phyloP scores from a whole-genome alignment of 2,329 filamentous ascomycete species.

The Pseudopyrenochaeta lycopersici region DNA sequence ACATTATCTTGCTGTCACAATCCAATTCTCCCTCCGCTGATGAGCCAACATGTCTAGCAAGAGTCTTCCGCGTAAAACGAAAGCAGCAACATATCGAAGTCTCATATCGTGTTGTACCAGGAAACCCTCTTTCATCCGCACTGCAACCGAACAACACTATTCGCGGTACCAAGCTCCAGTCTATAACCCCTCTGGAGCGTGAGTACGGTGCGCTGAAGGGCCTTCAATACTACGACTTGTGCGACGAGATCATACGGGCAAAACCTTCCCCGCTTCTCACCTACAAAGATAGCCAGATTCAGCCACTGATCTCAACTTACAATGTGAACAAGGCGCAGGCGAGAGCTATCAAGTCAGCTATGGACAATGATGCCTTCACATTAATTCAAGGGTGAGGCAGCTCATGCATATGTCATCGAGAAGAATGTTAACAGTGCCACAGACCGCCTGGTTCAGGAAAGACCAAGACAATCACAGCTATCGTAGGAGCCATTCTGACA shows the following conservation, averaged over 20 bases:
- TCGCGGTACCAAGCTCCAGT: conserved; percentile 83
- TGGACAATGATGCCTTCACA: conserved; percentile 97
- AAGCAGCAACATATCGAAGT: conserved; percentile 86
- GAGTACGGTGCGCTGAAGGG: conserved; percentile 93
- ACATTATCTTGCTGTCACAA: conserved; percentile 86
- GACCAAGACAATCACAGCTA: conserved; percentile 96
- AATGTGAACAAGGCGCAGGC: conserved; percentile 88
- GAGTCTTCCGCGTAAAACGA: conserved; percentile 80
- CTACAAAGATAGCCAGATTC: conserved; percentile 78
- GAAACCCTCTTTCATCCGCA: conserved; percentile 68
- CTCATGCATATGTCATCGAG: not conserved
- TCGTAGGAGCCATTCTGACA: conserved; percentile 86
- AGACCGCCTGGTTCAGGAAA: conserved; percentile 96
- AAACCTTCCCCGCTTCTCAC: conserved; percentile 88
- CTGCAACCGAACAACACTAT: conserved; percentile 76
- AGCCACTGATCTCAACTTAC: conserved; percentile 77
- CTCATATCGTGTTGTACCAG: conserved; percentile 81
- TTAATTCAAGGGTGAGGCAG: conserved; percentile 80
- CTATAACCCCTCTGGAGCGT: conserved; percentile 92
- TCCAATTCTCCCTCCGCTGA: conserved; percentile 73
- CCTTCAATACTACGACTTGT: conserved; percentile 93
- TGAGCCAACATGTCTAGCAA: conserved; percentile 83
- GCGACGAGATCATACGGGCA: conserved; percentile 88
- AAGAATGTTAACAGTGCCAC: conserved; percentile 26
- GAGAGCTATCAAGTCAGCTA: conserved; percentile 87